These are phyloP conservation scores for Dactylis glomerata DNA, from an alignment of 176 grass and related monocot species.

Conservation along the genomic window DNA sequence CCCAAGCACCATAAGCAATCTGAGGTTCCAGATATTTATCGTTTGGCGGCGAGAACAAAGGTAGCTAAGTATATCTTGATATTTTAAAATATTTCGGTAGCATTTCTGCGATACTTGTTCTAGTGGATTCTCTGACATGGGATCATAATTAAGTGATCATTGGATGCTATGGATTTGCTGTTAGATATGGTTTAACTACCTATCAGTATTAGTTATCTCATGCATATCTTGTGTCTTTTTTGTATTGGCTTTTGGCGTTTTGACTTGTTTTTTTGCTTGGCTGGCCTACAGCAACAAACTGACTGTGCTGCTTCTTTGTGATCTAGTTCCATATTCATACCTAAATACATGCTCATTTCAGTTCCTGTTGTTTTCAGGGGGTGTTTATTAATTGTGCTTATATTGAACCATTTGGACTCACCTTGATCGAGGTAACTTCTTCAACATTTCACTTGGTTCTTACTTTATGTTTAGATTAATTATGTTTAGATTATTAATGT, in stretches of 20 bases:
- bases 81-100: slow-evolving; percentile 12
- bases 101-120: neutral
- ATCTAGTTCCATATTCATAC: neutral
- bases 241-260: neutral
- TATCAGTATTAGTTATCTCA: neutral
- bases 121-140: slow-evolving; percentile 8
- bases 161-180: neutral
- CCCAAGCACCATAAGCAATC: slow-evolving; percentile 93
- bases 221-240: neutral
- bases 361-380: slow-evolving; percentile 58
- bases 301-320: slow-evolving; percentile 8
- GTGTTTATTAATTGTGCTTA: slow-evolving; percentile 98
- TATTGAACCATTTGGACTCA: slow-evolving; percentile 98
- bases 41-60: slow-evolving; percentile 81
- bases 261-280: neutral
- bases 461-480: neutral
- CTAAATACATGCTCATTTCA: neutral
- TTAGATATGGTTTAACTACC: neutral
- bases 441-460: slow-evolving; percentile 14
- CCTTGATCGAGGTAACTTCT: slow-evolving; percentile 89
- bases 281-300: neutral
- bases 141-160: neutral
- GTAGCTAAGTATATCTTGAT: slow-evolving; percentile 18
- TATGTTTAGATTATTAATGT: slow-evolving; percentile 18
- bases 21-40: slow-evolving; percentile 88